Conservation (phyloP, 2,329 filamentous ascomycete species). For the Penicillium paneum region DNA sequence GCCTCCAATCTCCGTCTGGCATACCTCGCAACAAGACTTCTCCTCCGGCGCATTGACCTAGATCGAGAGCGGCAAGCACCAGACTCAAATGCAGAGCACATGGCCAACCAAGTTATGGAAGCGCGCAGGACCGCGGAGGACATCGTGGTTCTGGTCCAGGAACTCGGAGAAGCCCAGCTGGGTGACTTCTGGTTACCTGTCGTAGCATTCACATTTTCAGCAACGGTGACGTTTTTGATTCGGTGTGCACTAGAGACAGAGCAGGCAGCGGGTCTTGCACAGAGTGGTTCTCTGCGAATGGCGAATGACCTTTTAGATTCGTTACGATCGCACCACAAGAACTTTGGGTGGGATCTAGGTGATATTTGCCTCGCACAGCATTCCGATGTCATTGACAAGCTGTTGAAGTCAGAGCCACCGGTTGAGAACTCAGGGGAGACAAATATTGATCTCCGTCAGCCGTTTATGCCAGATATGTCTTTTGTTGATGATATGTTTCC, state of each 20-base stretch:
- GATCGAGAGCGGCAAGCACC: conserved; percentile 35
- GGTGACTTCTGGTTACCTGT: conserved; percentile 53
- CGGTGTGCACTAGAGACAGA: conserved; percentile 47
- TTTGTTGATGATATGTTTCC: conserved; percentile 13
- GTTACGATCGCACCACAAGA: conserved; percentile 41
- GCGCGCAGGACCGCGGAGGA: conserved; percentile 49
- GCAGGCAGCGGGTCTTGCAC: conserved; percentile 14
- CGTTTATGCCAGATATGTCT: conserved; percentile 8
- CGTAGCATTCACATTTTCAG: conserved; percentile 49
- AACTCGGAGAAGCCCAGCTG: conserved; percentile 45
- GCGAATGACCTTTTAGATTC: conserved; percentile 44
- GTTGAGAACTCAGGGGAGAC: background rate
- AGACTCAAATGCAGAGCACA: conserved; percentile 14
- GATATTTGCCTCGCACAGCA: conserved; percentile 52
- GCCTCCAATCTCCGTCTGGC: conserved; percentile 53
- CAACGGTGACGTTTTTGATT: conserved; percentile 51
- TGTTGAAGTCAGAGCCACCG: conserved; percentile 13
- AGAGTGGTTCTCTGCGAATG: conserved; percentile 40
- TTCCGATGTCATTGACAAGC: conserved; percentile 48
- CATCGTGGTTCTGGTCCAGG: conserved; percentile 49
- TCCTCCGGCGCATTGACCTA: conserved; percentile 49
- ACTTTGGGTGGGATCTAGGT: conserved; percentile 50
- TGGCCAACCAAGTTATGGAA: conserved; percentile 33
- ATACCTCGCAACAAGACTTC: conserved; percentile 49
- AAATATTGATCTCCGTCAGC: conserved; percentile 1